phyloP scores from a whole-genome alignment of 345 rosid genomes.

The Cardiospermum halicacabum region DNA sequence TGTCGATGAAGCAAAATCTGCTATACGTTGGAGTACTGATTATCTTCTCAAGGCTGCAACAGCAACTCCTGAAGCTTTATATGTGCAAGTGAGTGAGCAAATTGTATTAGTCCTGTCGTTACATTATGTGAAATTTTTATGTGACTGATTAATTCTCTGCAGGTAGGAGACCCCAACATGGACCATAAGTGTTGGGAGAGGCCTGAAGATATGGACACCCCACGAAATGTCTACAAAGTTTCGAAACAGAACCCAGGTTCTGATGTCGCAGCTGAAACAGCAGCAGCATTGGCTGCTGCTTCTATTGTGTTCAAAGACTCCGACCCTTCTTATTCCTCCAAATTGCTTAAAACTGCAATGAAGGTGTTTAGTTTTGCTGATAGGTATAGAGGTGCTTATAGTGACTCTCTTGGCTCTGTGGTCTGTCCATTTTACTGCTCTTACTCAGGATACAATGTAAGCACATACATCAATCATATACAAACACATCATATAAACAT shows the following conservation, averaged over 20 bases:
- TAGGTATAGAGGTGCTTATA: constrained; percentile 59
- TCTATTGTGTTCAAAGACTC: constrained; percentile 62
- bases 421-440: constrained; percentile 84
- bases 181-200: constrained; percentile 79
- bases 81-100: constrained; percentile 57
- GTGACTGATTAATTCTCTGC: background rate
- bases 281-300: constrained; percentile 77
- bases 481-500: background rate
- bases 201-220: constrained; percentile 78
- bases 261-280: constrained; percentile 78
- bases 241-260: constrained; percentile 61
- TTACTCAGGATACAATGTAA: constrained; percentile 60
- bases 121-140: too few relatives aligned
- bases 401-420: constrained; percentile 51
- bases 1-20: constrained; percentile 42
- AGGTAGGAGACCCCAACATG: constrained; percentile 71
- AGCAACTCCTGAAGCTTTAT: constrained; percentile 45
- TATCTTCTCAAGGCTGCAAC: constrained; percentile 64
- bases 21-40: constrained; percentile 69
- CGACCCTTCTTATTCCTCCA: constrained; percentile 55
- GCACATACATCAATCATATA: background rate
- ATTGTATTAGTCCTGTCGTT: background rate
- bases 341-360: constrained; percentile 48
- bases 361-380: constrained; percentile 66
- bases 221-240: constrained; percentile 59